Evolutionary conservation across 768 basidiomycete genomes (phyloP).

Genomic region (Boletus bicolor): DNA sequence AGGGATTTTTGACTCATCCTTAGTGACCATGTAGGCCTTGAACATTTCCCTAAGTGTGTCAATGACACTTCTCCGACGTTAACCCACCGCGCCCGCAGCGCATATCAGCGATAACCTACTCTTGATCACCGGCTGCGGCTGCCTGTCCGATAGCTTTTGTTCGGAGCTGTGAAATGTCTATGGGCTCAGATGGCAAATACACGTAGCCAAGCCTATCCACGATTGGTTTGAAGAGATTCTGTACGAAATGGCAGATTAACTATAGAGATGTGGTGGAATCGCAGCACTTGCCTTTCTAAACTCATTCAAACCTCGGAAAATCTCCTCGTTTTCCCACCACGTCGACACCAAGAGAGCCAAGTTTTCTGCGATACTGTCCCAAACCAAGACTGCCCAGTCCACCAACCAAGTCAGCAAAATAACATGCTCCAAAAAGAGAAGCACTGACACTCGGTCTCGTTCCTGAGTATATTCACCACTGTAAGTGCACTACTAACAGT

Average conservation of each 20-base stretch:
- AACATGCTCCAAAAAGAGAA: not conserved
- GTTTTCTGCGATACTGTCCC: slow-evolving; percentile 63
- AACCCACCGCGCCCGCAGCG: not conserved
- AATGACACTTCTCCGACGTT: slow-evolving; percentile 53
- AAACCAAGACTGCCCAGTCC: slow-evolving; percentile 64
- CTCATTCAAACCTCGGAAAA: slow-evolving; percentile 51
- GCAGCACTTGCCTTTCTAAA: slow-evolving; percentile 53
- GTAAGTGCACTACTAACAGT: slow-evolving; percentile 74
- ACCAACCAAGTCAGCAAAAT: not conserved
- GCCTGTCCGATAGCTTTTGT: slow-evolving; percentile 66
- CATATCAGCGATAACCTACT: slow-evolving; percentile 22
- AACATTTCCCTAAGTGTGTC: slow-evolving; percentile 72
- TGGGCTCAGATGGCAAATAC: slow-evolving; percentile 59
- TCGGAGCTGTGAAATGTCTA: slow-evolving; percentile 68
- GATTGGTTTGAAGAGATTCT: slow-evolving; percentile 71
- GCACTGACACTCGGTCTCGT: slow-evolving; percentile 73
- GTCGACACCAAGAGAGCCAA: slow-evolving; percentile 53
- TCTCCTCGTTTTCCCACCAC: slow-evolving; percentile 80
- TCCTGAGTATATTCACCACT: slow-evolving; percentile 62
- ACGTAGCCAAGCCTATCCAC: slow-evolving; percentile 79
- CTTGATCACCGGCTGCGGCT: slow-evolving; percentile 42
- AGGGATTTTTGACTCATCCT: slow-evolving; percentile 76
- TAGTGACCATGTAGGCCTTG: slow-evolving; percentile 60
- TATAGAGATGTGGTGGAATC: not conserved
- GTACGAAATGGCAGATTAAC: not conserved